These are phyloP conservation scores for Streptanthus diversifolius DNA, from an alignment of 345 rosid species.

Conservation along the genomic window DNA sequence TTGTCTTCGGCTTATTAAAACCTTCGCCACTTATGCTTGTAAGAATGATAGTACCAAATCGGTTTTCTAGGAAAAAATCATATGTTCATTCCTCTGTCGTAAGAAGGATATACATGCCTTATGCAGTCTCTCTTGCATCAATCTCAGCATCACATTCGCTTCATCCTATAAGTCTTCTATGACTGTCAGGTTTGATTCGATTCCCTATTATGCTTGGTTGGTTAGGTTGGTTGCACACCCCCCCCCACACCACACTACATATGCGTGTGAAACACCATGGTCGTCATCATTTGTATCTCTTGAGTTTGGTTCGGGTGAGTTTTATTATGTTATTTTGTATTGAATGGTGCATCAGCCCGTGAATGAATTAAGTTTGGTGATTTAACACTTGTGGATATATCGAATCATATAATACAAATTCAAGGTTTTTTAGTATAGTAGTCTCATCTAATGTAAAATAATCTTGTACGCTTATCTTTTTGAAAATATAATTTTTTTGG, in stretches of 20 bases:
- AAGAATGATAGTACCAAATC: not conserved
- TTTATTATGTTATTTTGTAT: not conserved
- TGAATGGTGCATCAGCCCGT: no score
- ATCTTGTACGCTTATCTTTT: no score
- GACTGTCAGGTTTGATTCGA: no score
- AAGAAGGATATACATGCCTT: not conserved
- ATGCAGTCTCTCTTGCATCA: not conserved
- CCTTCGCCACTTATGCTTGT: not conserved
- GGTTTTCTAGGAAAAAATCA: no score
- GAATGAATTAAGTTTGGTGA: not conserved
- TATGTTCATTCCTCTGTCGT: not conserved
- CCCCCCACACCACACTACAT: not conserved
- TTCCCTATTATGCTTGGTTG: not conserved
- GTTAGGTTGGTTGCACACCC: not conserved
- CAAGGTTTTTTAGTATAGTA: no score
- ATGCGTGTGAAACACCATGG: not conserved
- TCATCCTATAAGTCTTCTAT: not conserved
- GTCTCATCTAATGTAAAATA: no score
- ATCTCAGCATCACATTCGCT: not conserved
- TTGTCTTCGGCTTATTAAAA: not conserved
- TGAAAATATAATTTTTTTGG: no score
- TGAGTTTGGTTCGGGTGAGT: not conserved
- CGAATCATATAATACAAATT: no score
- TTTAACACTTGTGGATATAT: no score
- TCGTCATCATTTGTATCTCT: not conserved